Conservation (phyloP, 257 asterid genomes). For the Solanum clarkiae region DNA sequence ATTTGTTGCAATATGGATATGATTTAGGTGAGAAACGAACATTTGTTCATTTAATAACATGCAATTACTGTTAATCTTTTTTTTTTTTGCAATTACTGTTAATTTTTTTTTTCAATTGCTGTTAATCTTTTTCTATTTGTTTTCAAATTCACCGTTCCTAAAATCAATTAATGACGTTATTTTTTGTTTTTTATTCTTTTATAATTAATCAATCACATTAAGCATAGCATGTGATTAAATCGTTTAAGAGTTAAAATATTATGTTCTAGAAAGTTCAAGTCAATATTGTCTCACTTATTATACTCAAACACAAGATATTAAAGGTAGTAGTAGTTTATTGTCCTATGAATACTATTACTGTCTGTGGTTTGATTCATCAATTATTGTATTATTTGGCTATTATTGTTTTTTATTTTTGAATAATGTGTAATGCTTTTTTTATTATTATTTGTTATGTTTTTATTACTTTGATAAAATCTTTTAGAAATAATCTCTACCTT, state of each 20-base stretch:
- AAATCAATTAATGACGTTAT: background rate
- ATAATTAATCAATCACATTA: background rate
- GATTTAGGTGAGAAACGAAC: background rate
- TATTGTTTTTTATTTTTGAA: background rate
- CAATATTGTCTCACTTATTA: background rate
- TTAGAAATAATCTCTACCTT: background rate
- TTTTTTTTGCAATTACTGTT: too few relatives aligned
- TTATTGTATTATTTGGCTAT: background rate
- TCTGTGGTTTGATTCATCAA: background rate
- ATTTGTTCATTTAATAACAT: background rate
- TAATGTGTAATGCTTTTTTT: too few relatives aligned
- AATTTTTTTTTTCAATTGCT: background rate
- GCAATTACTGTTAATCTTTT: background rate
- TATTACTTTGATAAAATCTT: background rate
- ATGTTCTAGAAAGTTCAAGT: background rate
- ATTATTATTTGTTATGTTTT: background rate
- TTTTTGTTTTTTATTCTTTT: background rate
- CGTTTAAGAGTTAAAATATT: background rate
- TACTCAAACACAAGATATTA: background rate
- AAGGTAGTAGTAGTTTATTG: background rate
- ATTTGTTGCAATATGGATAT: background rate
- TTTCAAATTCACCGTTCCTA: background rate
- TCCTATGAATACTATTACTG: background rate
- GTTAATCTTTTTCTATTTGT: too few relatives aligned
- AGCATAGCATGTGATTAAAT: background rate